These are phyloP conservation scores for Fistulina hepatica DNA, from an alignment of 1,284 basidiomycete species.

Conservation along the genomic window DNA sequence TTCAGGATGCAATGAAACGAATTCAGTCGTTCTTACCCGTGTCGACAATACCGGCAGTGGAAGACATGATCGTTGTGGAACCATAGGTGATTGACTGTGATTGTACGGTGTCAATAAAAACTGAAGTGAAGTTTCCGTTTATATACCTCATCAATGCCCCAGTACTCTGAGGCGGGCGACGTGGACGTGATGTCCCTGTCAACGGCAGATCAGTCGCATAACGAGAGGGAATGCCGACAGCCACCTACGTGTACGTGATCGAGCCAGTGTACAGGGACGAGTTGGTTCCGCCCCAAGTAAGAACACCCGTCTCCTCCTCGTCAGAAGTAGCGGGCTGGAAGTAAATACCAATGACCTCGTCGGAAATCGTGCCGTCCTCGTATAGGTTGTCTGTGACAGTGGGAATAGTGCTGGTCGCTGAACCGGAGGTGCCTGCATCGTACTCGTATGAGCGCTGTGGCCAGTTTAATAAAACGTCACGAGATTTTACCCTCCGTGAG, in stretches of 20 bases:
- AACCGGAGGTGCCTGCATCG: conserved; percentile 1
- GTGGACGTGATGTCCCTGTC: conserved; percentile 8
- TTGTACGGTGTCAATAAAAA: neutral
- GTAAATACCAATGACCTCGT: conserved; percentile 15
- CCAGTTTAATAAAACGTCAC: conserved; percentile 8
- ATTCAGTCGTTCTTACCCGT: too few species aligned
- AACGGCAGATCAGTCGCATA: neutral
- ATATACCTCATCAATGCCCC: conserved; percentile 12
- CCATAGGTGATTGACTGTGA: conserved; percentile 9
- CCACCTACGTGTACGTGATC: conserved; percentile 6
- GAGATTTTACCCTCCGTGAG: conserved; percentile 18
- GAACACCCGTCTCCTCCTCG: conserved; percentile 13
- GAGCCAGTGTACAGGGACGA: conserved; percentile 8
- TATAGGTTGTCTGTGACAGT: conserved; percentile 12
- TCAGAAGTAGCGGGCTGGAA: conserved; percentile 12
- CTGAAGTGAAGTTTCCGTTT: neutral
- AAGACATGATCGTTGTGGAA: conserved; percentile 6
- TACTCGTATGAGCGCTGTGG: neutral
- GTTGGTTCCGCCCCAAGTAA: conserved; percentile 17
- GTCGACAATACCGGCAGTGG: conserved; percentile 13
- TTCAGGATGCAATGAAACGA: too few species aligned
- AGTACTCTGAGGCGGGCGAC: conserved; percentile 12
- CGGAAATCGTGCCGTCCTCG: conserved; percentile 11
- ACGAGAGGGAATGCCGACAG: neutral
- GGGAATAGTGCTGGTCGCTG: conserved; percentile 2